phyloP scores from a whole-genome alignment of 192 early-diverging fungal genomes.

The Coemansia sp. region DNA sequence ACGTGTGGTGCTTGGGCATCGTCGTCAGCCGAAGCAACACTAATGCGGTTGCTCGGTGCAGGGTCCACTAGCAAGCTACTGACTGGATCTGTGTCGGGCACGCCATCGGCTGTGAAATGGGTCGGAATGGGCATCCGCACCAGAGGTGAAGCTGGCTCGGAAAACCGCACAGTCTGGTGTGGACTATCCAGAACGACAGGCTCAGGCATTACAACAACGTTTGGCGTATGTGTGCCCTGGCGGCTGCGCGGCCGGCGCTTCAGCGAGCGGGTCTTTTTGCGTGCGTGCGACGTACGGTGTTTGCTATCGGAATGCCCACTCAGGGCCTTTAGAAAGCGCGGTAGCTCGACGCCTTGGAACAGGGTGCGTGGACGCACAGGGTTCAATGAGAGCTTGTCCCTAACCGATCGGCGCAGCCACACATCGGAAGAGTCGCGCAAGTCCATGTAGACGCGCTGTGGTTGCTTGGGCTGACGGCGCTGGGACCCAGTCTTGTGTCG shows the following conservation, averaged over 20 bases:
- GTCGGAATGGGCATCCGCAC: conserved; percentile 14
- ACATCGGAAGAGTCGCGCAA: conserved; percentile 19
- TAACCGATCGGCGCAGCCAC: conserved; percentile 15
- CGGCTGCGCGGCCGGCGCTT: not conserved
- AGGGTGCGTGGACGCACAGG: conserved; percentile 6
- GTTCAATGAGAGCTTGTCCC: conserved; percentile 18
- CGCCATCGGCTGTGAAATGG: conserved; percentile 2
- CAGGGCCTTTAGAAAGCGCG: conserved; percentile 18
- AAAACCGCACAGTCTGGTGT: conserved; percentile 4
- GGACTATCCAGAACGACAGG: not conserved
- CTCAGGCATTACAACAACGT: not conserved
- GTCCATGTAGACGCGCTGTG: conserved; percentile 5
- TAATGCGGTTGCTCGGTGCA: conserved; percentile 13
- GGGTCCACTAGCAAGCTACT: not conserved
- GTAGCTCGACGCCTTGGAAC: conserved; percentile 12
- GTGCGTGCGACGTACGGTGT: not conserved
- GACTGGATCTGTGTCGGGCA: conserved; percentile 2
- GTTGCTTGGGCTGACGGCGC: not conserved
- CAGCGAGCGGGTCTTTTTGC: not conserved
- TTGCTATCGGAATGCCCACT: not conserved
- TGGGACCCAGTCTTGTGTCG: not conserved
- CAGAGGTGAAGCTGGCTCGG: not conserved
- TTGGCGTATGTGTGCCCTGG: not conserved
- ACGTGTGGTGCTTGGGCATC: conserved; percentile 9
- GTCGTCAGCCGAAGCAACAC: conserved; percentile 19